Evolutionary conservation across 257 asterid species (phyloP), one percentile per base, ranked within the genome.

Genomic region (Ocimum tenuiflorum): DNA sequence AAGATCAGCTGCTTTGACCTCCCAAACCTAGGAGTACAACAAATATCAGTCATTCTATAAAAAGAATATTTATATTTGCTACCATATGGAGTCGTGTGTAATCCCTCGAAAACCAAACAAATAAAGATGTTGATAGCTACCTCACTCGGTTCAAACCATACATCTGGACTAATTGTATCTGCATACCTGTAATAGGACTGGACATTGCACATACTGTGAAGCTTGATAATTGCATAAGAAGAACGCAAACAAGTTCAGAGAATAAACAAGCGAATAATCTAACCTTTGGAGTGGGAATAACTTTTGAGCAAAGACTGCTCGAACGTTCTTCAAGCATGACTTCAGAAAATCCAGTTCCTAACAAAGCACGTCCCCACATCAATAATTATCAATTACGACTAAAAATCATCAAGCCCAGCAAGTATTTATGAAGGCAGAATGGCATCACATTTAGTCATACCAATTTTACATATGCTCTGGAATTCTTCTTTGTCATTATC

Each of bases 1-100:
- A 60, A 94, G 91, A 76, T 94, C 99, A 41, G 99, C 95, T 39
- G 99, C 97, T 85, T 94, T 94, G 59, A 94, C 97, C 81, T 94
- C 99, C 96, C 99, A 94, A 65, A 90, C 99, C 99, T 94, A 59
- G 45, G 60, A 31, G 50, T 35, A 38, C 62, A 20, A 64, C 23
- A 8, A 47, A 59, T 13, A 19, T 64, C 45, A 35, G 61, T 41
- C 35, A 46, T 45, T 9, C 33, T 36, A 12, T 4, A 41, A 3
- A 39, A 41, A 55, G 38, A 57, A 15, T 24, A 41, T 47, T 39
- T 48, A 63, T 3, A n/a, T 27, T 4, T 27, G 31, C 31, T 39
- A 15, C 38, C 24, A 41, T 15, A 27, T 27, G 31, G 14, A 35
- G 8, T 57, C 8, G 0, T 57, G 63, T 4, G 36, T 9, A 17